Percentiles rank a stretch among this genome's conserved stretches.
phyloP scores from a whole-genome alignment of 1,139 yeast genomes.

The Wickerhamomyces sp. region DNA sequence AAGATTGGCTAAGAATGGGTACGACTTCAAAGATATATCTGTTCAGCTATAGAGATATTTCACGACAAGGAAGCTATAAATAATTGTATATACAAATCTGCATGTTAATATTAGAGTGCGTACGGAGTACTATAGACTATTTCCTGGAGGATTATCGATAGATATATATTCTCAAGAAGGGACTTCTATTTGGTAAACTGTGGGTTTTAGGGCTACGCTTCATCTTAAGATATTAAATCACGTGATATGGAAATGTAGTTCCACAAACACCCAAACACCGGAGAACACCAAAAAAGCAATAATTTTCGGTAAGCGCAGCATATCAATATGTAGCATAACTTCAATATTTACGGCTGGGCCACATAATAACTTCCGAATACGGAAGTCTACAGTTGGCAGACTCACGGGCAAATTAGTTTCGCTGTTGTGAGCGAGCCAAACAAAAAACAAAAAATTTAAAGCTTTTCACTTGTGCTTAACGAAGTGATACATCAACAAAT shows the following conservation, averaged over 20 bases:
- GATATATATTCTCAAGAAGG: too few relatives aligned
- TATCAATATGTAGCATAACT: too few relatives aligned
- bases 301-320: too few relatives aligned
- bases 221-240: not conserved
- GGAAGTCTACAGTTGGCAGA: constrained; percentile 4
- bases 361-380: not conserved
- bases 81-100: not conserved
- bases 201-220: constrained; percentile 1
- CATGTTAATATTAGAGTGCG: not conserved
- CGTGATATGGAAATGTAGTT: not conserved
- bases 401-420: constrained; percentile 3
- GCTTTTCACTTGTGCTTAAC: not conserved
- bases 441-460: constrained; percentile 1
- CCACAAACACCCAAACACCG: not conserved
- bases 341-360: too few relatives aligned
- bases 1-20: constrained; percentile 31
- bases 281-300: too few relatives aligned
- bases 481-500: constrained; percentile 1
- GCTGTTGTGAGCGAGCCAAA: not conserved
- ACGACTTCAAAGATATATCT: constrained; percentile 34
- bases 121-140: too few relatives aligned
- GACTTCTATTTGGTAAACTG: too few relatives aligned
- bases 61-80: too few relatives aligned
- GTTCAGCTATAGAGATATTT: constrained; percentile 1
- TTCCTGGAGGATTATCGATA: too few relatives aligned